phyloP scores from a whole-genome alignment of 2,329 filamentous ascomycete genomes.

The Phoma herbarum region DNA sequence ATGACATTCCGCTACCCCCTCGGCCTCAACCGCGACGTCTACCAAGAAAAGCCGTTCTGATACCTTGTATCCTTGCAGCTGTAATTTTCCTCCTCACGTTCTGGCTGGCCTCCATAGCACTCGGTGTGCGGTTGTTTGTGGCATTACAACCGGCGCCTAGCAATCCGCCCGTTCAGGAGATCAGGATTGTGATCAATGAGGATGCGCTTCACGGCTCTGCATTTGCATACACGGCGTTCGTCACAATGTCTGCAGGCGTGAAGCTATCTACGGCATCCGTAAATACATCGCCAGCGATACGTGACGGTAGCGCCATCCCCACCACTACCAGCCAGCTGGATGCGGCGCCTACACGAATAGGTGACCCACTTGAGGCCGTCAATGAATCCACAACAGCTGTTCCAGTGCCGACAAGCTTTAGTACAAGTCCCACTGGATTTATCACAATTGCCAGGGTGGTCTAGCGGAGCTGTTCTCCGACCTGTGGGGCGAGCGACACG shows the following conservation, averaged over 20 bases:
- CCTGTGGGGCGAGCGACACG: slow-evolving; percentile 7
- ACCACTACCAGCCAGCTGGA: slow-evolving; percentile 10
- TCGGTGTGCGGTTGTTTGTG: slow-evolving; percentile 30
- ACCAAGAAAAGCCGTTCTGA: slow-evolving; percentile 17
- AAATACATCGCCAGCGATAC: slow-evolving; percentile 2
- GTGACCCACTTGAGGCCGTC: slow-evolving; percentile 3
- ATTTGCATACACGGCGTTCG: slow-evolving; percentile 1
- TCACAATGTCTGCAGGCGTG: slow-evolving; percentile 2
- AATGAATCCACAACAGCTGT: slow-evolving; percentile 3
- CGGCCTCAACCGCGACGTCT: slow-evolving; percentile 13
- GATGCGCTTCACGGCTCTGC: slow-evolving; percentile 12
- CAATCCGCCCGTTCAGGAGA: slow-evolving; percentile 20
- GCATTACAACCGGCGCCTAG: slow-evolving; percentile 22
- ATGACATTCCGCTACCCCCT: slow-evolving; percentile 22
- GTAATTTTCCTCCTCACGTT: slow-evolving; percentile 35
- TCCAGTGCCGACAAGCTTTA: not conserved
- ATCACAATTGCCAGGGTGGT: slow-evolving; percentile 10
- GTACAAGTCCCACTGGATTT: slow-evolving; percentile 17
- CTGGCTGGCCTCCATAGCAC: slow-evolving; percentile 35
- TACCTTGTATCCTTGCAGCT: slow-evolving; percentile 38
- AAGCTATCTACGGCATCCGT: not conserved
- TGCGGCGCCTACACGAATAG: slow-evolving; percentile 5
- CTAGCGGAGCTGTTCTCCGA: slow-evolving; percentile 5
- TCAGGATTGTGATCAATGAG: slow-evolving; percentile 31
- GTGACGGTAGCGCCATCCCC: not conserved